Base-by-base conservation (phyloP, 331 rosid genomes). In the Malus hybrid region DNA sequence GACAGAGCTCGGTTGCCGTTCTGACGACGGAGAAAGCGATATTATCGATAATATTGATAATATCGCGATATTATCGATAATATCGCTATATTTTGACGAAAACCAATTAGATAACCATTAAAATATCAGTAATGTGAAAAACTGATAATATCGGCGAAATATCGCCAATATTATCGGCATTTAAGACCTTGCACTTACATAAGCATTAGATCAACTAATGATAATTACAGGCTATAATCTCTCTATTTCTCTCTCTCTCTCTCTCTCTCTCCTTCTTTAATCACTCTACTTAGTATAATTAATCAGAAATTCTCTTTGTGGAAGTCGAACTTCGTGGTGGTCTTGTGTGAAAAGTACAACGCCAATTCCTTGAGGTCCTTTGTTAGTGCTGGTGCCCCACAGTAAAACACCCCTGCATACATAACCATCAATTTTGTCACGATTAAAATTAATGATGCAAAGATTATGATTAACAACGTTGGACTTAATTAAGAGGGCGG, bases 271-370 rank as follows among this genome's bases (percentile, higher is more conserved):
- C 11, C 50, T 44, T 11, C 14, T 44, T 44, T 44, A 53, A 18
- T 53, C 60, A 33, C 33, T 9, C 32, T 24, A 26, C 5, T 39
- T n/a, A 7, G 10, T 9, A 1, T 56, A 55, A 26, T 9, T 46
- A n/a, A 15, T 72, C 53, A 87, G 56, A 87, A 85, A 24, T 87
- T 87, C 81, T 88, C 92, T 55, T 88, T 85, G 16, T 85, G 89
- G 46, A 88, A 88, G 12, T 88, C 92, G 22, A 85, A 88, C 74
- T 85, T 83, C 4, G 92, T 88, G 66, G 86, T 81, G 4, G 89
- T 85, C 75, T 52, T 85, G 77, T 61, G 92, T 11, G 92, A 77
- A 44, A 88, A 88, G 69, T 88, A 83, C n/a, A 64, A 73, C 18
- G 92, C 89, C 57, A 85, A 72, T 63, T 79, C 83, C 32, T 14